phyloP scores from a whole-genome alignment of 2,329 filamentous ascomycete genomes.

The Botryotinia calthae region DNA sequence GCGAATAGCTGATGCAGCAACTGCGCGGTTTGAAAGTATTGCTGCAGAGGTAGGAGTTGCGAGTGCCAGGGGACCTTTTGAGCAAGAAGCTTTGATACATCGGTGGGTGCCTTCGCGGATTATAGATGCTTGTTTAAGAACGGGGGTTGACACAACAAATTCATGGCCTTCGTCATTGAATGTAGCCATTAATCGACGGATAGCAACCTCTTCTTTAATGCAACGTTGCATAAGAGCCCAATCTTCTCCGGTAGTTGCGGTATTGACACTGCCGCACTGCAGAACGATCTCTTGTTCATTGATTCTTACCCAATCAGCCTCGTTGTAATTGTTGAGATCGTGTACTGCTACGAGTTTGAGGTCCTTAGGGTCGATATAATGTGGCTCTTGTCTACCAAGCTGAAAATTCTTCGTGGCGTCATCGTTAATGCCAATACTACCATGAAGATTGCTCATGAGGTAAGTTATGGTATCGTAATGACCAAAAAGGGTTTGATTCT shows the following conservation, averaged over 20 bases:
- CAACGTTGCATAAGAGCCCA: conserved; percentile 21
- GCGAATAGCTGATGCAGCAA: not conserved
- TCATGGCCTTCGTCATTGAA: conserved; percentile 13
- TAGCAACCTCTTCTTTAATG: conserved; percentile 13
- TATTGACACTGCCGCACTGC: conserved; percentile 6
- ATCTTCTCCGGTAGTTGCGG: not conserved
- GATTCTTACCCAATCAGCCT: conserved; percentile 5
- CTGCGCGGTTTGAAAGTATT: too few relatives aligned
- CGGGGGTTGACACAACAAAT: not conserved
- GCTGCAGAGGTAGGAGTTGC: not conserved
- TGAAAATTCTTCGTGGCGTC: not conserved
- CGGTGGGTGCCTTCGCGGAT: not conserved
- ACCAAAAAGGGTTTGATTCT: conserved; percentile 3
- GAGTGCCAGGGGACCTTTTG: not conserved
- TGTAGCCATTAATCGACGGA: conserved; percentile 10
- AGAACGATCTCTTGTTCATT: conserved; percentile 11
- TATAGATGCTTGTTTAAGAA: not conserved
- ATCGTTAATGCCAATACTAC: conserved; percentile 19
- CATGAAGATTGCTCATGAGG: conserved; percentile 19
- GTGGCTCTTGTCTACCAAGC: not conserved
- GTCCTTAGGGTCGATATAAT: conserved; percentile 19
- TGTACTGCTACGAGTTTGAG: conserved; percentile 10
- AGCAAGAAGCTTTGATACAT: conserved; percentile 6
- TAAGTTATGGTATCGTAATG: conserved; percentile 2
- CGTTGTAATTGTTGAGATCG: not conserved